A percentile compares a stretch with the other conserved stretches of the same genome.
Conservation (phyloP, 2,329 filamentous ascomycete species). For the Biscogniauxia mediterranea region DNA sequence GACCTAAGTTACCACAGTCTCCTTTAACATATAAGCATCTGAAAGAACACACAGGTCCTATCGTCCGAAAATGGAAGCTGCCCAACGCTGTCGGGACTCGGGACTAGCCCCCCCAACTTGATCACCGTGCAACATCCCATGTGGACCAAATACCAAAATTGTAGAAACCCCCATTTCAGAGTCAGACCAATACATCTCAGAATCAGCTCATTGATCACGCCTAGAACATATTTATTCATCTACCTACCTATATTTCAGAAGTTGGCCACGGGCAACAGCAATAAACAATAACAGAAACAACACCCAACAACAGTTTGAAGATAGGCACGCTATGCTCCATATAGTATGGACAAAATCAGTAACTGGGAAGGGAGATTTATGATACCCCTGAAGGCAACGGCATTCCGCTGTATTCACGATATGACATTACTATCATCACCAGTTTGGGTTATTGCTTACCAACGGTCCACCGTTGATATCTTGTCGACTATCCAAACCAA, state of each 20-base stretch:
- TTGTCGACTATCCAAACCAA: neutral
- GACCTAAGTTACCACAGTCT: neutral
- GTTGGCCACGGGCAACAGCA: no score
- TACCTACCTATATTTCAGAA: neutral
- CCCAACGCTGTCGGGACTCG: neutral
- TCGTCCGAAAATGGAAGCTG: neutral
- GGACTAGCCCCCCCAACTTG: neutral
- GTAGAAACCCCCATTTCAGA: neutral
- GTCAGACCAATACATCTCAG: neutral
- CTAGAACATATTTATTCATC: neutral
- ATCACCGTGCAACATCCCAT: neutral
- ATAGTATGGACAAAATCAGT: neutral
- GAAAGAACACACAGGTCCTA: neutral
- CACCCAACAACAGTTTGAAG: neutral
- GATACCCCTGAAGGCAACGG: neutral
- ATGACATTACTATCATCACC: neutral
- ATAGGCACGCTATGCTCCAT: neutral
- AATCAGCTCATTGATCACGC: neutral
- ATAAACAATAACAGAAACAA: neutral
- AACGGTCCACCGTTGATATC: neutral
- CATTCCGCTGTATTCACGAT: neutral
- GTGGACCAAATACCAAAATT: neutral
- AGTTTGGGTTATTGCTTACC: neutral
- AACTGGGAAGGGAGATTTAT: neutral
- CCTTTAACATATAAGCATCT: neutral